These are phyloP conservation scores for Fusarium sp. DNA, from an alignment of 2,329 filamentous ascomycete species.

Conservation along the genomic window DNA sequence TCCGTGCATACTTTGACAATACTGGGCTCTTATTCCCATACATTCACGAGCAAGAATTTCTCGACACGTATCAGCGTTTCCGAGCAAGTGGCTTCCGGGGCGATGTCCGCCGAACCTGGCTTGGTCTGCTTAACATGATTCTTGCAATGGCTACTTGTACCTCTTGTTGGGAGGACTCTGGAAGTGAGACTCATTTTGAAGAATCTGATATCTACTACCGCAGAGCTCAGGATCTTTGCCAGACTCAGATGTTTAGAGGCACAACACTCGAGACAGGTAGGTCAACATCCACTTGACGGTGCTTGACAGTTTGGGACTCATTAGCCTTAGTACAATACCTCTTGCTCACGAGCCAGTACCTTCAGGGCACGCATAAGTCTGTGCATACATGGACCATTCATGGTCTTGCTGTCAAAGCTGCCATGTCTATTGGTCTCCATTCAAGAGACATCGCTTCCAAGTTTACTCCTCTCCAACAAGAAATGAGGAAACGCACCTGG, in stretches of 20 bases:
- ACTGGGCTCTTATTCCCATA: slow-evolving; percentile 50
- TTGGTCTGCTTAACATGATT: slow-evolving; percentile 63
- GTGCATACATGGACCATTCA: slow-evolving; percentile 67
- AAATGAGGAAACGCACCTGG: slow-evolving; percentile 63
- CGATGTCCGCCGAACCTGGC: slow-evolving; percentile 60
- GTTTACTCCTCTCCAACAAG: slow-evolving; percentile 57
- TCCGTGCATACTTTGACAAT: slow-evolving; percentile 45
- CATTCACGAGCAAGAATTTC: slow-evolving; percentile 45
- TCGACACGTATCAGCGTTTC: slow-evolving; percentile 38
- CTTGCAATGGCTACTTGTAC: slow-evolving; percentile 60
- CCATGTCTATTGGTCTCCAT: slow-evolving; percentile 65
- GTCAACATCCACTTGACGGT: neutral
- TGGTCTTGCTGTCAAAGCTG: slow-evolving; percentile 64
- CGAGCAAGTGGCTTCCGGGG: slow-evolving; percentile 40
- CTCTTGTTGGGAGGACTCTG: slow-evolving; percentile 17
- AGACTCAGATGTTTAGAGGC: slow-evolving; percentile 55
- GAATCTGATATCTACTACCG: slow-evolving; percentile 60
- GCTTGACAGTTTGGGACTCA: neutral
- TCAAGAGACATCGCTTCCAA: slow-evolving; percentile 52
- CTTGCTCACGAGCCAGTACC: slow-evolving; percentile 62
- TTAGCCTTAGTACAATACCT: slow-evolving; percentile 58
- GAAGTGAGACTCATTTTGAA: slow-evolving; percentile 43
- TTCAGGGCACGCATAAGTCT: slow-evolving; percentile 66
- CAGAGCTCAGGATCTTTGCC: slow-evolving; percentile 58
- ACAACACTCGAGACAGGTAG: slow-evolving; percentile 58